Evolutionary conservation across 176 grass and related monocot genomes (phyloP).

Genomic region (Avena eriantha): DNA sequence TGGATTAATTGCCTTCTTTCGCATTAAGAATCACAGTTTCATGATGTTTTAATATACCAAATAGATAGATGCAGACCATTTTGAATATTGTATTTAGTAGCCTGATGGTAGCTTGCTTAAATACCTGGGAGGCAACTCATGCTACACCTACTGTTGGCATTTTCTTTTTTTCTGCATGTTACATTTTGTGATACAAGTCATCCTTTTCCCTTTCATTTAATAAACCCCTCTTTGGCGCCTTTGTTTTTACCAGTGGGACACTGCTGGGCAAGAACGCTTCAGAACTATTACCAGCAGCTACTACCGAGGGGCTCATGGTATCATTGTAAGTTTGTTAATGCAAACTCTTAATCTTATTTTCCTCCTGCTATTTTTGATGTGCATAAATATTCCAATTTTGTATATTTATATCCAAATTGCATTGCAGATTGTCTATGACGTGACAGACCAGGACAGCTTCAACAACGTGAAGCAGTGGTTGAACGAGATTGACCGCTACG

Average conservation of each 20-base stretch:
- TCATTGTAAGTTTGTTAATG: conserved; percentile 58
- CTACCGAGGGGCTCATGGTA: conserved; percentile 85
- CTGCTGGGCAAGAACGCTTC: conserved; percentile 91
- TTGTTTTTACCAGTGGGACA: conserved; percentile 69
- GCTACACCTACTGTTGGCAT: not conserved
- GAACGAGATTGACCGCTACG: conserved; percentile 87
- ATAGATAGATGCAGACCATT: not conserved
- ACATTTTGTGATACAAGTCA: not conserved
- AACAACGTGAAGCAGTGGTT: conserved; percentile 91
- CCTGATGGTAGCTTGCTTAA: not conserved
- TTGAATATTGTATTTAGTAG: not conserved
- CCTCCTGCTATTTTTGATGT: not conserved
- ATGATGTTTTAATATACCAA: not conserved
- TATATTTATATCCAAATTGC: not conserved
- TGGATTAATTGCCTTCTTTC: not conserved
- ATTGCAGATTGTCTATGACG: conserved; percentile 76
- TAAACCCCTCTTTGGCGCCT: not conserved
- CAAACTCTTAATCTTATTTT: not conserved
- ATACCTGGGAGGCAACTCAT: not conserved
- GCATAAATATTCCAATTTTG: not conserved
- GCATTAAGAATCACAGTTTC: not conserved
- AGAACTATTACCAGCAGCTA: conserved; percentile 96
- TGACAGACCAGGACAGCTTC: conserved; percentile 89
- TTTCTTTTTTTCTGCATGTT: not conserved
- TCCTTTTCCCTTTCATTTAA: not conserved